Base-by-base conservation (phyloP, 768 basidiomycete genomes). In the Mycena indigotica region DNA sequence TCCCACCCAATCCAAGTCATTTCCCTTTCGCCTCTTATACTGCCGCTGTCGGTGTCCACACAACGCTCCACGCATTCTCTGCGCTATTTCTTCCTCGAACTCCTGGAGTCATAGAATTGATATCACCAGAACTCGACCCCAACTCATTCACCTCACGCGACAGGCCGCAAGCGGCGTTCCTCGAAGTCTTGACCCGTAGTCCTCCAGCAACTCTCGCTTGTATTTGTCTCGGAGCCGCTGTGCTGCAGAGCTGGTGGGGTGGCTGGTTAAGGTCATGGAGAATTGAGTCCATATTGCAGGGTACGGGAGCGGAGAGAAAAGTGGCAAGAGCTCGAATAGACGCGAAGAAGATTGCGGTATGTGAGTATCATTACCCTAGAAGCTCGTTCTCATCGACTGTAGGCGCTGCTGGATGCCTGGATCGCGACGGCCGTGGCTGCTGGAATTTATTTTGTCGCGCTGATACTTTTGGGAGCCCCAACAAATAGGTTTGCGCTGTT, bases 391-490 rank as follows among this genome's bases (percentile, higher is more conserved):
- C 13, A 30, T 29, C 40, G n/a, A 17, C 38, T 57, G 49, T 56
- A 91, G 90, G 80, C 72, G 45, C 68, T 85, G 29, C 70, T 66
- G 28, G 73, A 77, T 28, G 86, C 88, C 5, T 80, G 74, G 64
- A 48, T 77, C 17, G 75, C 84, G 39, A 89, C 91, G 0, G 48
- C 84, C 2, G 71, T 73, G 10, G 71, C 74, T 1, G 78, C 88
- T 2, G 32, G 82, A 12, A 63, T 73, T 12, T 70, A 84, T n/a
- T 78, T 87, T 59, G 63, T 68, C 44, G 50, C 84, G 2, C 62
- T 87, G 0, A 71, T 93, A 16, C 66, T 91, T 16, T 87, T 96
- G 61, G 93, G 94, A 0, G 91, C 93, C 10, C 89, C 91, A 3
- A 61, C 89, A 16, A 61, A 59, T 48, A n/a, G n/a, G n/a, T n/a